Evolutionary conservation across 2,329 filamentous ascomycete genomes (phyloP), one percentile per base, ranked within the genome.

Genomic region (Arthrobotrys iridis): DNA sequence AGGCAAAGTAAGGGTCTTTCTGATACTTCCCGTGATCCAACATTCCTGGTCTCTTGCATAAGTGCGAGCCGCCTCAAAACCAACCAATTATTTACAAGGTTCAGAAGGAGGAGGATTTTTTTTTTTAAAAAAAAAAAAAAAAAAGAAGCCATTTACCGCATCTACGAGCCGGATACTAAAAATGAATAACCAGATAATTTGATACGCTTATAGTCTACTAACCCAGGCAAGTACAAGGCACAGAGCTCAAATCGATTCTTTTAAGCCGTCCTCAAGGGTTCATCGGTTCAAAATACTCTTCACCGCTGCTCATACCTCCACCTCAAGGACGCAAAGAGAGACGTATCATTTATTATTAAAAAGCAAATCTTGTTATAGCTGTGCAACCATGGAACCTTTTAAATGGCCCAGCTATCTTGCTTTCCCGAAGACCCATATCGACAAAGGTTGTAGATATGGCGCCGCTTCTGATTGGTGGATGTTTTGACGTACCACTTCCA

Each of bases 301-400:
- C 24, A 11, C 15, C 28, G 20, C 30, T 63, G 28, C 20, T 40
- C 35, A 8, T 26, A n/a, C 11, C 41, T 24, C 40, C 41, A 28
- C 40, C 40, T 37, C 37, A 20, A 10, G 33, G 24, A 13, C 15
- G 13, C 28, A 2, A 1, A 30, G 26, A 35, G 26, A 62, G 41
- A 63, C 15, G 28, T 40, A 22, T 24, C 26, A 22, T 15, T 58
- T 65, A 26, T 41, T 72, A 72, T 65, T 43, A 65, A 72, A 72
- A 72, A 72, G 67, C 67, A 72, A 72, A 59, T 59, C 63, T 4
- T 20, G 46, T 22, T 72, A 72, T 72, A 33, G 30, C 50, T 64
- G 48, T 58, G 58, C 66, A 64, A 63, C 59, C 67, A 72, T 72
- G 67, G 67, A 58, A 64, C 67, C 40, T 72, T 72, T 72, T 72